Evolutionary conservation across 2,329 filamentous ascomycete genomes (phyloP), one percentile per base, ranked within the genome.

Genomic region (Paracoccidioides lutzii): DNA sequence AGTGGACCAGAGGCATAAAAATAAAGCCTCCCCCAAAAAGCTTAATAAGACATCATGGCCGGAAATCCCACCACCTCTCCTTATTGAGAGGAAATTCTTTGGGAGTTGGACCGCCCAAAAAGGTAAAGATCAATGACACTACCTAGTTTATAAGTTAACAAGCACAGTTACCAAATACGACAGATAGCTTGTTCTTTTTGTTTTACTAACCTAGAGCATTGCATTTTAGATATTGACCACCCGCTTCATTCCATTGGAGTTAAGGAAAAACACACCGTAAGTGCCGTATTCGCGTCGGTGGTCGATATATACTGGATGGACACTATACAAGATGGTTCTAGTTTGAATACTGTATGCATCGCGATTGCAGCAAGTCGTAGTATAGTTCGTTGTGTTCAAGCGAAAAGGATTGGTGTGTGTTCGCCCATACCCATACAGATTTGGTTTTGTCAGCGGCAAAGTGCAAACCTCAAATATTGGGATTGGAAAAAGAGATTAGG

Each of bases 361-460:
- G 12, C 81, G 74, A 52, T 81, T 80, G 77, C 82, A 85, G 3
- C 85, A 65, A 0, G 82, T 84, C 49, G 83, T 78, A 51, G 78
- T 80, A 64, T 85, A 84, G 67, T 84, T 77, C 38, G 78, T 81
- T 0, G 80, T 82, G 60, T 81, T 81, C 53, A 87, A 74, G 46
- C 78, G 76, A 63, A 87, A 81, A 0, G 80, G 74, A 59, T 88
- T 84, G 3, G n/a, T n/a, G 80, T 82, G 65, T 87, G 82, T 70
- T 89, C 85, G 38, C 85, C 86, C 2, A 89, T 75, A 0, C n/a
- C 86, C 86, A 64, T 89, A 89, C 9, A 90, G 72, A 62, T 83
- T 81, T 0, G 85, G 83, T 56, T 81, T 73, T 1, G 77, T 67
- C 0, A 86, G 85, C 7, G 90, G 73, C 45, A 73, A 76, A 4